Percentiles rank a stretch among this genome's conserved stretches.
phyloP scores from a whole-genome alignment of 805 yeast species.

The Pichia scutulata region DNA sequence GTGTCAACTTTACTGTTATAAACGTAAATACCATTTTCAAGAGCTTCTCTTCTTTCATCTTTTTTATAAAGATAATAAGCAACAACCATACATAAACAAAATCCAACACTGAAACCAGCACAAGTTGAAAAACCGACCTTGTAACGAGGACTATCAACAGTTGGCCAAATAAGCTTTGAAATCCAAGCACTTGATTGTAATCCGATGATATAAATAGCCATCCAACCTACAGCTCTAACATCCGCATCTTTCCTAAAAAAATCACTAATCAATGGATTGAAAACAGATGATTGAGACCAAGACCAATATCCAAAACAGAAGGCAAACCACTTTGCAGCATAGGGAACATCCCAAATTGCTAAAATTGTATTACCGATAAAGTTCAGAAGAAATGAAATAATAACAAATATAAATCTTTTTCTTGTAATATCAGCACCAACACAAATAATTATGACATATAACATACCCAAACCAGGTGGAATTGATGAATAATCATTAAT shows the following conservation, averaged over 20 bases:
- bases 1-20: constrained; percentile 28
- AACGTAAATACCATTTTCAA: constrained; percentile 41
- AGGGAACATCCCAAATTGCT: constrained; percentile 53
- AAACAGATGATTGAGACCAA: constrained; percentile 57
- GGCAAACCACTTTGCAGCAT: constrained; percentile 58
- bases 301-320: constrained; percentile 52
- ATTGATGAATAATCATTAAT: constrained; percentile 45
- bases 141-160: constrained; percentile 51
- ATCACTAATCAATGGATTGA: constrained; percentile 52
- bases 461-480: constrained; percentile 53
- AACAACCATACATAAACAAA: constrained; percentile 15
- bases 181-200: constrained; percentile 31
- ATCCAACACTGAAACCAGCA: constrained; percentile 29
- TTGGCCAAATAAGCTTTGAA: constrained; percentile 31
- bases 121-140: constrained; percentile 45
- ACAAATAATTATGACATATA: constrained; percentile 39
- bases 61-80: constrained; percentile 37
- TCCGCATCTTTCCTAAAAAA: constrained; percentile 50
- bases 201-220: constrained; percentile 47
- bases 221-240: constrained; percentile 48
- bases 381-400: constrained; percentile 47
- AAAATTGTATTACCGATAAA: constrained; percentile 45
- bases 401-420: constrained; percentile 47
- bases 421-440: constrained; percentile 46
- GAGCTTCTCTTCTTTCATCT: constrained; percentile 40